Evolutionary conservation across 192 early-diverging fungal species (phyloP).

Genomic region (Pilaira anomala): DNA sequence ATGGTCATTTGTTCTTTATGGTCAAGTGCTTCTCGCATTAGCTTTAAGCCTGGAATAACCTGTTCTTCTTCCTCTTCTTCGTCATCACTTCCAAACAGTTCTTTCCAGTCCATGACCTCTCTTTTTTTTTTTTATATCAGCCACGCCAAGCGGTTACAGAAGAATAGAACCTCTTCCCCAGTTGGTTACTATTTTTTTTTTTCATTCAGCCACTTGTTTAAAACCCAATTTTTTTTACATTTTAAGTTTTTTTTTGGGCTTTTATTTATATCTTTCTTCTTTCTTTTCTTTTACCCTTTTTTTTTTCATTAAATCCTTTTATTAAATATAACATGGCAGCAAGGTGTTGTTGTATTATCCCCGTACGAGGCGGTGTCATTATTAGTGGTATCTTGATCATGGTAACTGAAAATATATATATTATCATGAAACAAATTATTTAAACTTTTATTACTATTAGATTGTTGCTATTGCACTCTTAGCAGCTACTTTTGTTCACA

Average conservation of each 20-base stretch:
- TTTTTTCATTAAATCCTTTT: background rate
- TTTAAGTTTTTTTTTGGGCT: background rate
- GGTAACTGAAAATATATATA: constrained; percentile 10
- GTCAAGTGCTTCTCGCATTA: constrained; percentile 25
- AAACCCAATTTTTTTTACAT: background rate
- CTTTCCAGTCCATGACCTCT: constrained; percentile 13
- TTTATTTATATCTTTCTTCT: background rate
- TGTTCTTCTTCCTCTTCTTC: constrained; percentile 11
- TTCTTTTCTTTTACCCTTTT: background rate
- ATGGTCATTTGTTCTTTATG: constrained; percentile 35
- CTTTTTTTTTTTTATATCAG: too few relatives aligned
- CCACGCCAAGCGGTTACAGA: too few relatives aligned
- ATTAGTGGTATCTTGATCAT: constrained; percentile 14
- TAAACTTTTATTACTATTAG: constrained; percentile 1
- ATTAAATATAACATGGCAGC: constrained; percentile 21
- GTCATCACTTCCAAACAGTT: constrained; percentile 21
- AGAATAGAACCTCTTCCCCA: too few relatives aligned
- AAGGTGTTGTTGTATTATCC: constrained; percentile 36
- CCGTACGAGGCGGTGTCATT: constrained; percentile 21
- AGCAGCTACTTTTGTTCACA: constrained; percentile 27
- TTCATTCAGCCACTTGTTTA: background rate
- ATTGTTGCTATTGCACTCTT: constrained; percentile 21
- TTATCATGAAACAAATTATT: background rate
- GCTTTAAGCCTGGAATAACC: constrained; percentile 26
- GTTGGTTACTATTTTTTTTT: too few relatives aligned